Evolutionary conservation across 345 rosid species (phyloP).

Genomic region (Raphanus sativus): DNA sequence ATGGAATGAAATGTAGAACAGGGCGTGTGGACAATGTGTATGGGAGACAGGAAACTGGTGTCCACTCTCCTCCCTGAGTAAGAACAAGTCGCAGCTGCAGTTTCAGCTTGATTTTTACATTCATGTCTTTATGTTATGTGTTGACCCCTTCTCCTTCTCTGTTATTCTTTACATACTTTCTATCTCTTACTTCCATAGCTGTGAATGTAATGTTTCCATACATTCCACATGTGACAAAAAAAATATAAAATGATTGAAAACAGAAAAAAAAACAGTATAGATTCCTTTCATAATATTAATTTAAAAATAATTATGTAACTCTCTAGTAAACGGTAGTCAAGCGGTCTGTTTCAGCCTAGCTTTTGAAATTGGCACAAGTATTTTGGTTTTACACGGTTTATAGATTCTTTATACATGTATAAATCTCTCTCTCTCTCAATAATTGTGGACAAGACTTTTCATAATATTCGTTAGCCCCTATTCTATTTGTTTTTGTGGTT

Average conservation of each 20-base stretch:
- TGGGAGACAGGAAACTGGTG: slow-evolving; percentile 85
- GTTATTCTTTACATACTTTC: no score
- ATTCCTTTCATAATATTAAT: no score
- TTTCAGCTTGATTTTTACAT: slow-evolving; percentile 36
- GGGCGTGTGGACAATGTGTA: slow-evolving; percentile 96
- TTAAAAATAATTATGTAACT: no score
- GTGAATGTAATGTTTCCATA: not conserved
- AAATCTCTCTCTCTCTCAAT: not conserved
- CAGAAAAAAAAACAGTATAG: not conserved
- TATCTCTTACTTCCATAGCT: slow-evolving; percentile 13
- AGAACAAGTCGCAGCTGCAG: slow-evolving; percentile 75
- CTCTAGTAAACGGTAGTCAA: not conserved
- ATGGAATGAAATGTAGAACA: not conserved
- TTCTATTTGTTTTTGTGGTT: not conserved
- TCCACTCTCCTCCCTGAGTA: slow-evolving; percentile 86
- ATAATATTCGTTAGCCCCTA: not conserved
- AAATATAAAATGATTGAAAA: no score
- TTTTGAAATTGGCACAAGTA: not conserved
- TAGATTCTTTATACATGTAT: not conserved
- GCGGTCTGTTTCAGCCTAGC: not conserved
- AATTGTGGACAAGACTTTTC: not conserved
- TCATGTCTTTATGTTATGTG: not conserved
- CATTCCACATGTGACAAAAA: not conserved
- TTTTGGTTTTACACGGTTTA: not conserved
- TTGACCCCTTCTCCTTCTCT: no score